Evolutionary conservation across 805 yeast genomes (phyloP).

Genomic region (Saccharomycopsis sp.): DNA sequence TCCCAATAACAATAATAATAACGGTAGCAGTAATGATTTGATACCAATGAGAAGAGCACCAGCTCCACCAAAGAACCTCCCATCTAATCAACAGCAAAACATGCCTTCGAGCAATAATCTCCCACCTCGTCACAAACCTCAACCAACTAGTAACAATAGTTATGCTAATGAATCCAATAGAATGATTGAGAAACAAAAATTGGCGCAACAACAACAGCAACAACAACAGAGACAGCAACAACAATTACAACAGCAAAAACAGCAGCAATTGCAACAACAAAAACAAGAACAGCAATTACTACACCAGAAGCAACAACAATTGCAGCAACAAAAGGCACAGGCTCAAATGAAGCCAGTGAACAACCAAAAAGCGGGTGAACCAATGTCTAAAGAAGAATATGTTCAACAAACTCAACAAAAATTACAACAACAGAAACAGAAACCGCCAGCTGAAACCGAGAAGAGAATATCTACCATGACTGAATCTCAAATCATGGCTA

Average conservation of each 20-base stretch:
- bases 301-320: slow-evolving; percentile 12
- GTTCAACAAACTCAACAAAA: slow-evolving; percentile 25
- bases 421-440: slow-evolving; percentile 19
- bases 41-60: slow-evolving; percentile 52
- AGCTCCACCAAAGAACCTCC: slow-evolving; percentile 43
- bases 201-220: slow-evolving; percentile 16
- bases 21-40: slow-evolving; percentile 29
- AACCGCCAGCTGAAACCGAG: slow-evolving; percentile 27
- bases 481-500: slow-evolving; percentile 82
- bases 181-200: slow-evolving; percentile 18
- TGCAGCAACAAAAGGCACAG: slow-evolving; percentile 25
- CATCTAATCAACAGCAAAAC: slow-evolving; percentile 1
- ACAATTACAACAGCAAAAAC: slow-evolving; percentile 21
- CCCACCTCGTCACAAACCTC: slow-evolving; percentile 11
- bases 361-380: slow-evolving; percentile 9
- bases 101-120: background rate
- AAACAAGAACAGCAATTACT: slow-evolving; percentile 10
- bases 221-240: slow-evolving; percentile 15
- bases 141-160: slow-evolving; percentile 1
- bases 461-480: slow-evolving; percentile 57
- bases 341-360: slow-evolving; percentile 9
- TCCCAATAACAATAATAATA: slow-evolving; percentile 24
- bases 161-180: slow-evolving; percentile 8
- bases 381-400: slow-evolving; percentile 20
- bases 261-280: slow-evolving; percentile 25